Evolutionary conservation across 768 basidiomycete genomes (phyloP).

Genomic region (Rhodotorula paludigena): DNA sequence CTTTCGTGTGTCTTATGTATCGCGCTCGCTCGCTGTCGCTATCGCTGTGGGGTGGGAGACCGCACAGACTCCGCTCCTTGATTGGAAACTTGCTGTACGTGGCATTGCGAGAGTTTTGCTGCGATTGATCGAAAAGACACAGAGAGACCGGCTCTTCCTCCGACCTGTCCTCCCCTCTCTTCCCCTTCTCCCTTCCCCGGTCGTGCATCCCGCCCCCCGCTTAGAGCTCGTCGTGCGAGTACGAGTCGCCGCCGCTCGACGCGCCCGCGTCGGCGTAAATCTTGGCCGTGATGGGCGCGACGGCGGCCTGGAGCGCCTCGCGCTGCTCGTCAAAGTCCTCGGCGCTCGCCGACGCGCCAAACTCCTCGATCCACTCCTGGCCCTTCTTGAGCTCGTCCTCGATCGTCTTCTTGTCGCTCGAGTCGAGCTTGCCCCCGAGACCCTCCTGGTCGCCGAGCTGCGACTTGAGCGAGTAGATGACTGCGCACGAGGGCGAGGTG

Average conservation of each 20-base stretch:
- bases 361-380: slow-evolving; percentile 85
- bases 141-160: too few relatives aligned
- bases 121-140: too few relatives aligned
- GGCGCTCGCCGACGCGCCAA: slow-evolving; percentile 66
- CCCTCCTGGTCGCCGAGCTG: slow-evolving; percentile 81
- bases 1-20: too few relatives aligned
- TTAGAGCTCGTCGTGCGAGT: slow-evolving; percentile 59
- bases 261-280: slow-evolving; percentile 48
- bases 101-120: too few relatives aligned
- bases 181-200: too few relatives aligned
- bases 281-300: slow-evolving; percentile 81
- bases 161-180: too few relatives aligned
- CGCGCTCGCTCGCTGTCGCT: too few relatives aligned
- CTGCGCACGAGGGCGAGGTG: background rate
- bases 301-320: slow-evolving; percentile 58
- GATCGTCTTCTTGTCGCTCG: slow-evolving; percentile 46
- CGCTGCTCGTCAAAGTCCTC: slow-evolving; percentile 89
- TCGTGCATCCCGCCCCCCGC: background rate
- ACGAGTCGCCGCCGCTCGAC: slow-evolving; percentile 53
- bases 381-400: slow-evolving; percentile 76
- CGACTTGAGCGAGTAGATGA: slow-evolving; percentile 68
- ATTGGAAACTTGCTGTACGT: too few relatives aligned
- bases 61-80: too few relatives aligned
- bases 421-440: slow-evolving; percentile 67
- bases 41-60: too few relatives aligned